Evolutionary conservation across 2,329 filamentous ascomycete genomes (phyloP), one percentile per base, ranked within the genome.

Genomic region (Sordariomycetes sp.): DNA sequence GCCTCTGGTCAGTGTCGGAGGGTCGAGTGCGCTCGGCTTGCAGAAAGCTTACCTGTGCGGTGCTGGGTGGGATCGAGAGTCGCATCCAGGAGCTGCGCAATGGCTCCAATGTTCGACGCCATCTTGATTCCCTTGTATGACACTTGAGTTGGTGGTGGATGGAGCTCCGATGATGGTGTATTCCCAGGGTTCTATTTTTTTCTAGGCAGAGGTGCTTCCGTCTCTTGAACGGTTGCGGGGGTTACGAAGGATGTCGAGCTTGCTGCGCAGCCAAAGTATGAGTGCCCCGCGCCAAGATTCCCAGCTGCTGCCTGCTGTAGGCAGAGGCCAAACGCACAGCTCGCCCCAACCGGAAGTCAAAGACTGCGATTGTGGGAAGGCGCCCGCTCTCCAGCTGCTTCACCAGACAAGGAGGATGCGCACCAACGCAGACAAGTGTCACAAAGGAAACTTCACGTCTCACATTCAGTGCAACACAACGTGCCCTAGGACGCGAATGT

Each of bases 61-160:
- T 93, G 90, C 72, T 93, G 86, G 62, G 82, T 78, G 20, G 90
- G 90, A 74, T 97, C 90, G 67, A 97, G 82, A 67, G 91, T 97
- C 67, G 90, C 90, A 73, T 95, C 83, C 63, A 99, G 85, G 72
- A 97, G 81, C 79, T 90, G 85, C 62, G 90, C 88, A 71, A 97
- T 77, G 61, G 75, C 74, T 64, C 74, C 75, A 68, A 83, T 76
- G 64, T 81, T 75, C 64, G 78, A 74, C 68, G 80, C 79, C 81
- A 84, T 84, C 68, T 64, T 78, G 69, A 68, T 60, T 63, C 56
- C 57, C 63, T 57, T 56, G 59, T 54, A 40, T 43, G 18, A 53
- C 22, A 58, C 6, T n/a, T 46, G 40, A n/a, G 16, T 46, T 46
- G 55, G 34, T 25, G 60, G 59, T 54, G 37, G 51, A 51, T 50